Conservation (phyloP, 169 alveolate species). For the Eimeria sp. region DNA sequence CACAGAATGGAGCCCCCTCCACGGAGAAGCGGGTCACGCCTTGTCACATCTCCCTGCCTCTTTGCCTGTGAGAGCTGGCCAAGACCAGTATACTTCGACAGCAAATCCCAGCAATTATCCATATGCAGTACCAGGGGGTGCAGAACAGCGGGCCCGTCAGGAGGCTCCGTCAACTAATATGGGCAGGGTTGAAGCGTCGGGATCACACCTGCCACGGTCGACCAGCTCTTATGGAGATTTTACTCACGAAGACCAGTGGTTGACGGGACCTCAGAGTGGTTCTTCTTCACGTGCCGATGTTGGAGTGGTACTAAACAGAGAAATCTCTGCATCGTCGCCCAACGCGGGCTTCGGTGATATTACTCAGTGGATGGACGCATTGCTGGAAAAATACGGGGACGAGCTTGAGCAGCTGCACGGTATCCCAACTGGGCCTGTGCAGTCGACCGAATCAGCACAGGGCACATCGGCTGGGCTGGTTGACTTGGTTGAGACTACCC, state of each 20-base stretch:
- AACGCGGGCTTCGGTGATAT: background rate
- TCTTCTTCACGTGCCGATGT: background rate
- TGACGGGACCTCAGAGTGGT: background rate
- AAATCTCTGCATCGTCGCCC: background rate
- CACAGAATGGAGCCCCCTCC: background rate
- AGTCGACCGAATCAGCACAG: background rate
- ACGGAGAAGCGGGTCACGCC: background rate
- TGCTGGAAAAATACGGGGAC: background rate
- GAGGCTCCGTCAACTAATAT: background rate
- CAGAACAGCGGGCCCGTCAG: background rate
- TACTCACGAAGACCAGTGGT: background rate
- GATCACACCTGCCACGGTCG: background rate
- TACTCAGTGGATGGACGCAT: background rate
- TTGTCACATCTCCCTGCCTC: background rate
- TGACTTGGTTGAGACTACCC: background rate
- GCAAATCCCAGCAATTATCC: background rate
- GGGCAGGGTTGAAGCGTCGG: background rate
- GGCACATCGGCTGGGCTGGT: background rate
- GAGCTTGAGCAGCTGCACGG: constrained; percentile 10
- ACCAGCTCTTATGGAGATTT: background rate
- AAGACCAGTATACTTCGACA: background rate
- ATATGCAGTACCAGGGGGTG: background rate
- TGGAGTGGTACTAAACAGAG: background rate
- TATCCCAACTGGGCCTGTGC: background rate
- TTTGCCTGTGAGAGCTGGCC: no score